Evolutionary conservation across 345 rosid species (phyloP).

Genomic region (Corchorus olitorius): DNA sequence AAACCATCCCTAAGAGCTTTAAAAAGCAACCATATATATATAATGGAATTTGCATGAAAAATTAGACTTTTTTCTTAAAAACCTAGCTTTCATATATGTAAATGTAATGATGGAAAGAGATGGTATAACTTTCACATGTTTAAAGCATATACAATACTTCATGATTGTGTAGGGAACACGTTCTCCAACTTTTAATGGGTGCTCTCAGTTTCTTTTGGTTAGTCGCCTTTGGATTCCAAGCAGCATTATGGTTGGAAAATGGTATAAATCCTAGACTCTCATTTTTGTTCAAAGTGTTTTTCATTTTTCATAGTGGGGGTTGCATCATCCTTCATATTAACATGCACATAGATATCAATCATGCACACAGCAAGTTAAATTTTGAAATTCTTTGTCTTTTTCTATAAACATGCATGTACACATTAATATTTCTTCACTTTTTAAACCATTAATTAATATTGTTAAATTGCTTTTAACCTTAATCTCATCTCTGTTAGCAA

Average conservation of each 20-base stretch:
- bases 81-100: background rate
- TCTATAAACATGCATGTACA: too few relatives aligned
- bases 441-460: too few relatives aligned
- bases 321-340: background rate
- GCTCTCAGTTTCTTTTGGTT: background rate
- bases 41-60: background rate
- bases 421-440: too few relatives aligned
- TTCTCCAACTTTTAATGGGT: constrained; percentile 17
- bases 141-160: background rate
- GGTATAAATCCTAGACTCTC: background rate
- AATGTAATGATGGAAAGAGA: constrained; percentile 12
- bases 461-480: too few relatives aligned
- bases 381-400: background rate
- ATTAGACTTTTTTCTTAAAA: background rate
- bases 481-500: too few relatives aligned
- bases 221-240: constrained; percentile 22
- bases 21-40: background rate
- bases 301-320: background rate
- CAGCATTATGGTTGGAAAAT: constrained; percentile 4
- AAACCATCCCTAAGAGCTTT: background rate
- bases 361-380: background rate
- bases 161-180: constrained; percentile 15
- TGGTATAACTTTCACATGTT: constrained; percentile 1
- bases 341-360: background rate
- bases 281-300: constrained; percentile 2